Percentiles rank a stretch among this genome's conserved stretches.
Evolutionary conservation across 306 rosid genomes (phyloP).

Genomic region (Gillenia trifoliata): DNA sequence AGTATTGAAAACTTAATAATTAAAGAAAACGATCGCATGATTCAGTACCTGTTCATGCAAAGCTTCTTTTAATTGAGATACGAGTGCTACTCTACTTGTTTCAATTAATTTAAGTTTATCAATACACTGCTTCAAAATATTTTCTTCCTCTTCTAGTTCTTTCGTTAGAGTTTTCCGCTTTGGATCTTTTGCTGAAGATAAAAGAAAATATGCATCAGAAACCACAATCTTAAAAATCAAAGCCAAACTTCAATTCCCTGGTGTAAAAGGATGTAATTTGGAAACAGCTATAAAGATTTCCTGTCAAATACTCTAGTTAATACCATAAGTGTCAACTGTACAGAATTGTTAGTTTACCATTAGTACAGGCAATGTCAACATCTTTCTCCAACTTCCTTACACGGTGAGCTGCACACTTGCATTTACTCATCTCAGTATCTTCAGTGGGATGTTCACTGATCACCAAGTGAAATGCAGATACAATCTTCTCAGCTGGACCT

Average conservation of each 20-base stretch:
- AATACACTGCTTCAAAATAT: constrained; percentile 58
- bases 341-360: constrained; percentile 38
- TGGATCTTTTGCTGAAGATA: constrained; percentile 73
- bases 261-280: not conserved
- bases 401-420: constrained; percentile 69
- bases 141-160: constrained; percentile 78
- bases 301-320: not conserved
- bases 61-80: constrained; percentile 83
- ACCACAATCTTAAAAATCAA: constrained; percentile 1
- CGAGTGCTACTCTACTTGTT: constrained; percentile 69
- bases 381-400: constrained; percentile 75
- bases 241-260: not conserved
- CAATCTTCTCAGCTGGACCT: constrained; percentile 79
- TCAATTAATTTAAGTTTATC: constrained; percentile 70
- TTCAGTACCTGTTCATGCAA: constrained; percentile 66
- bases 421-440: constrained; percentile 76
- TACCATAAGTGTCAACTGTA: constrained; percentile 7
- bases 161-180: constrained; percentile 61
- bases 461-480: constrained; percentile 79
- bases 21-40: not conserved
- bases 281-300: not conserved
- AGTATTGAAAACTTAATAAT: not conserved
- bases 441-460: constrained; percentile 67
- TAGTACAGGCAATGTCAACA: constrained; percentile 60
- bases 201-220: constrained; percentile 35